Evolutionary conservation across 192 early-diverging fungal genomes (phyloP), one percentile per base, ranked within the genome.

Genomic region (Coemansia sp.): DNA sequence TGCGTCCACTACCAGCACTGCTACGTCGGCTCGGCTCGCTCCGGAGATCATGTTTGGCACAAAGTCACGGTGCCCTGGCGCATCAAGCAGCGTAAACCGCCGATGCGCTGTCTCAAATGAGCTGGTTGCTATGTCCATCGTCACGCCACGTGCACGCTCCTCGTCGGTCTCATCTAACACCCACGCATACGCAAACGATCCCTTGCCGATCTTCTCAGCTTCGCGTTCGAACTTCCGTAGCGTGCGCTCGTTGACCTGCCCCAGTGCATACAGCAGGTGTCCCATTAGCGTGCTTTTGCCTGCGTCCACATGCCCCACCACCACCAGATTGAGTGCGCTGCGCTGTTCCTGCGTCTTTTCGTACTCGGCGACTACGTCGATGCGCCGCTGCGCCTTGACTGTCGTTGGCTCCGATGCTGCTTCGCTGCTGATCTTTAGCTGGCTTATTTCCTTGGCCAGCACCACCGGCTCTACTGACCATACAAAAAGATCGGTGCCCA

Each of bases 1-100:
- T 3, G 90, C 86, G 69, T 97, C 95, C 5, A 97, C 89, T 8
- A 98, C 97, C 34, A 99, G 82, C 10, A 98, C 82, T 0, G 95
- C 94, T 14, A 89, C 95, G 85, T 99, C 97, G 0, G 97, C 97
- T 81, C 92, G 74, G 12, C 76, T 70, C 4, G 97, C 92, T 5
- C 97, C 97, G 2, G 89, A 89, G 63, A 99, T 97, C 96, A 99
- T 98, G 70, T 96, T 95, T n/a, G 97, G 96, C 54, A 99, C 89
- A 76, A 99, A 99, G 78, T 99, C 97, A 20, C 91, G 84, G 67
- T 99, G 97, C 3, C 97, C 97, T 3, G 97, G 97, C 3, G 96
- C 93, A 69, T 99, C 97, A 64, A 99, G 67, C 11, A 99, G 60
- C 5, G 93, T 97, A 61, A 96, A 96, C 28, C 81, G 73, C 18